Conservation (phyloP, 192 early-diverging fungal genomes). For the Gonapodya sp. region DNA sequence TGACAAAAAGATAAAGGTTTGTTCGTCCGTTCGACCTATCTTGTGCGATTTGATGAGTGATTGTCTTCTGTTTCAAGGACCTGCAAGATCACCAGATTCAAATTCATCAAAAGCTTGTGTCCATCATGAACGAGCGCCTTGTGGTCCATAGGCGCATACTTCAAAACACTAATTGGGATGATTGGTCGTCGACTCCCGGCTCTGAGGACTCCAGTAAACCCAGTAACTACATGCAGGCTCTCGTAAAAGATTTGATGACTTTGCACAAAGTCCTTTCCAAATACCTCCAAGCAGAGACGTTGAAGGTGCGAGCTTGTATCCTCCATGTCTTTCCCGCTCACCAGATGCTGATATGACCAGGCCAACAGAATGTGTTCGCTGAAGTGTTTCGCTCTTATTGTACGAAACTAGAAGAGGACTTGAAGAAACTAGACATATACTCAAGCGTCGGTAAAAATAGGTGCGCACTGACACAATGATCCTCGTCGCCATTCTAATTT, state of each 20-base stretch:
- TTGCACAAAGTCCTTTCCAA: constrained; percentile 86
- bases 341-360: not conserved
- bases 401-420: constrained; percentile 60
- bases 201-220: constrained; percentile 16
- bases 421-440: constrained; percentile 40
- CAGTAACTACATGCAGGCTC: constrained; percentile 62
- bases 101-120: constrained; percentile 79
- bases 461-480: constrained; percentile 20
- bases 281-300: constrained; percentile 60
- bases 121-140: constrained; percentile 91
- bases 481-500: not conserved
- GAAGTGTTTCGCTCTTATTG: constrained; percentile 73
- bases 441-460: constrained; percentile 52
- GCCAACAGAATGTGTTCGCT: constrained; percentile 59
- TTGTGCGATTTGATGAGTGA: constrained; percentile 13
- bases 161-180: constrained; percentile 45
- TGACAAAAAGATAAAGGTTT: constrained; percentile 60
- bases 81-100: constrained; percentile 85
- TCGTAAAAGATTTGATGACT: constrained; percentile 84
- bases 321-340: not conserved
- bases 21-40: not conserved
- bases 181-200: constrained; percentile 20
- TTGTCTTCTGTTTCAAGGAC: constrained; percentile 47
- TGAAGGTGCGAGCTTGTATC: constrained; percentile 45
- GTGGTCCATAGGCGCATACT: constrained; percentile 67